Evolutionary conservation across 495 filamentous ascomycete genomes (phyloP).

Genomic region (Daldinia vernicosa): DNA sequence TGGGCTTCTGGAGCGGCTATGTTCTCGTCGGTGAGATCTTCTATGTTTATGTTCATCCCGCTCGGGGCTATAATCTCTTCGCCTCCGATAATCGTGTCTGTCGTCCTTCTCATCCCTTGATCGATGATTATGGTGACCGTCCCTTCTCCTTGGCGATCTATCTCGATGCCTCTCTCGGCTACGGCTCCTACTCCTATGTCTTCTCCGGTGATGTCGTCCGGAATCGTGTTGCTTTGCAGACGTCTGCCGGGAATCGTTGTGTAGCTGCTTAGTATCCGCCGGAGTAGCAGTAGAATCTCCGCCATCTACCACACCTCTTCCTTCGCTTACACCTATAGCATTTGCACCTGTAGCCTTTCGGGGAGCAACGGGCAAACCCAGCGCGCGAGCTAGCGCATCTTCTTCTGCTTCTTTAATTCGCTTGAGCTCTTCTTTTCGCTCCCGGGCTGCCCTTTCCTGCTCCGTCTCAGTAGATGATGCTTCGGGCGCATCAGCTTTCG

Average conservation of each 20-base stretch:
- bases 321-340: conserved; percentile 50
- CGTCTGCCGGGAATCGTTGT: conserved; percentile 36
- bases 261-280: conserved; percentile 20
- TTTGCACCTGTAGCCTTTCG: conserved; percentile 61
- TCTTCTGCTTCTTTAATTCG: conserved; percentile 91
- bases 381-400: conserved; percentile 82
- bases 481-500: conserved; percentile 68
- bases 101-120: conserved; percentile 36
- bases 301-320: conserved; percentile 15
- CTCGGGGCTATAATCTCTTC: conserved; percentile 28
- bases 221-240: conserved; percentile 45
- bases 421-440: conserved; percentile 80
- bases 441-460: conserved; percentile 67
- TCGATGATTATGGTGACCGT: conserved; percentile 25
- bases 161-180: conserved; percentile 44
- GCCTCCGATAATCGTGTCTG: conserved; percentile 27
- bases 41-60: conserved; percentile 20
- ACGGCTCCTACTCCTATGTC: conserved; percentile 50
- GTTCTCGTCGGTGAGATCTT: conserved; percentile 23
- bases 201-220: conserved; percentile 48
- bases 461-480: conserved; percentile 62
- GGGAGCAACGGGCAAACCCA: conserved; percentile 77
- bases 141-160: conserved; percentile 29
- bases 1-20: conserved; percentile 33
- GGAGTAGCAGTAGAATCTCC: conserved; percentile 2